Percentiles rank a stretch among this genome's conserved stretches.
Evolutionary conservation across 2,329 filamentous ascomycete species (phyloP).

Genomic region (Aureobasidium lini): DNA sequence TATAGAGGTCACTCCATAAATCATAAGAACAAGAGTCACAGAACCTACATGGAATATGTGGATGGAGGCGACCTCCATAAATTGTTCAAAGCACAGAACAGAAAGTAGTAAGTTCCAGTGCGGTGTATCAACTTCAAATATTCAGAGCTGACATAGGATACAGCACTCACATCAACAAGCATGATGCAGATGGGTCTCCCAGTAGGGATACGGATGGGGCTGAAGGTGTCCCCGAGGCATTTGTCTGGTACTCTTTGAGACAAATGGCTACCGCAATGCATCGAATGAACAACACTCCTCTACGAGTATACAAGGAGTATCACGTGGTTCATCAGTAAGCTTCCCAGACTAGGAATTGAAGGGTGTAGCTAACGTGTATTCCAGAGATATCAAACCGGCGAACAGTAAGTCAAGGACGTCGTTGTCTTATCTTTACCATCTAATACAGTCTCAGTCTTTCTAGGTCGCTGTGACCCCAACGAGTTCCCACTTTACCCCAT

Average conservation of each 20-base stretch:
- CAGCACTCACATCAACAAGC: not conserved
- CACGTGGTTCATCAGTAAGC: slow-evolving; percentile 11
- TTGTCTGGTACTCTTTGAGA: slow-evolving; percentile 9
- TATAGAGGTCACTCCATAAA: not conserved
- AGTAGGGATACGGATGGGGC: not conserved
- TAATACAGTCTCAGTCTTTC: not conserved
- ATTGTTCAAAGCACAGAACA: not conserved
- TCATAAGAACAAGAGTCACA: not conserved
- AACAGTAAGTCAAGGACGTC: not conserved
- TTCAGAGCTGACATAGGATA: not conserved
- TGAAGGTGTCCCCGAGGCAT: not conserved
- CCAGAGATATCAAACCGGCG: slow-evolving; percentile 6
- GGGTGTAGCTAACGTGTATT: not conserved
- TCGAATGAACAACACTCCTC: not conserved
- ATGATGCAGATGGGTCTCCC: not conserved
- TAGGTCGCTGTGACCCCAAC: not conserved
- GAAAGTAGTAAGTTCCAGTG: not conserved
- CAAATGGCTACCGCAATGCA: not conserved
- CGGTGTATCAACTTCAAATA: not conserved
- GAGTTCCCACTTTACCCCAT: not conserved
- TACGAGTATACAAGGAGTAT: not conserved
- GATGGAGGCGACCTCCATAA: not conserved
- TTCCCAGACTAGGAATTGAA: no score
- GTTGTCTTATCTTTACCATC: not conserved
- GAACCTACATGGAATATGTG: slow-evolving; percentile 7